These are phyloP conservation scores for Hysterangium stoloniferum DNA, from an alignment of 768 basidiomycete species.

Conservation along the genomic window DNA sequence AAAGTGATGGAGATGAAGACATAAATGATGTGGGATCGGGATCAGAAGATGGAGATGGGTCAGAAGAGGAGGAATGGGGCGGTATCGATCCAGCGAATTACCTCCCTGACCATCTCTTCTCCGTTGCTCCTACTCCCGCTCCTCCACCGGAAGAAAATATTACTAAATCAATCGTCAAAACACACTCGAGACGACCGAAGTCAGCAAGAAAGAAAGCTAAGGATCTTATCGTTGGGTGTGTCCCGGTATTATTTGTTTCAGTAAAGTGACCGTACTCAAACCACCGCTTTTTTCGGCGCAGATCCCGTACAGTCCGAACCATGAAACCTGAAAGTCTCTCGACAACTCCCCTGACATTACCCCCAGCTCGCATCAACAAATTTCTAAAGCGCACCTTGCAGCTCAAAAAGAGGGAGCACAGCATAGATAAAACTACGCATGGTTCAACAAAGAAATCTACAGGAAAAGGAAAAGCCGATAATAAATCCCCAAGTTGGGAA, in stretches of 20 bases:
- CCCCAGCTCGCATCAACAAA: constrained; percentile 39
- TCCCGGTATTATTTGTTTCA: no score
- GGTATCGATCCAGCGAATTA: constrained; percentile 34
- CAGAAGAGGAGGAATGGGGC: constrained; percentile 22
- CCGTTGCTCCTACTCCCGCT: constrained; percentile 44
- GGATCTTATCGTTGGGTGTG: constrained; percentile 51
- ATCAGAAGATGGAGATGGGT: constrained; percentile 21
- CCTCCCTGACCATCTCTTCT: constrained; percentile 61
- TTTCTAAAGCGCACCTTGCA: constrained; percentile 48
- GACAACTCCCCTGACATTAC: constrained; percentile 34
- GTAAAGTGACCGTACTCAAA: no score
- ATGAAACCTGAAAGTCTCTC: constrained; percentile 30
- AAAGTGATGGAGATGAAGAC: constrained; percentile 16
- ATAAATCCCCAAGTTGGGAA: constrained; percentile 50
- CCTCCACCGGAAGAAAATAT: constrained; percentile 13
- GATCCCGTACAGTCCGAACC: constrained; percentile 47
- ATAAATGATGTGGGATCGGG: constrained; percentile 9
- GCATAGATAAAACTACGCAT: no score
- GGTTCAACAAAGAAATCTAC: no score
- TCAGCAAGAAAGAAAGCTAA: constrained; percentile 29
- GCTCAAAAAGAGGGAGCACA: constrained; percentile 31
- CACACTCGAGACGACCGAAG: constrained; percentile 16
- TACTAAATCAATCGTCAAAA: constrained; percentile 7
- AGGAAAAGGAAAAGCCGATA: constrained; percentile 24
- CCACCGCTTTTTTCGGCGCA: constrained; percentile 23